Evolutionary conservation across 768 basidiomycete genomes (phyloP), one percentile per base, ranked within the genome.

Genomic region (Pleurotus platypus): DNA sequence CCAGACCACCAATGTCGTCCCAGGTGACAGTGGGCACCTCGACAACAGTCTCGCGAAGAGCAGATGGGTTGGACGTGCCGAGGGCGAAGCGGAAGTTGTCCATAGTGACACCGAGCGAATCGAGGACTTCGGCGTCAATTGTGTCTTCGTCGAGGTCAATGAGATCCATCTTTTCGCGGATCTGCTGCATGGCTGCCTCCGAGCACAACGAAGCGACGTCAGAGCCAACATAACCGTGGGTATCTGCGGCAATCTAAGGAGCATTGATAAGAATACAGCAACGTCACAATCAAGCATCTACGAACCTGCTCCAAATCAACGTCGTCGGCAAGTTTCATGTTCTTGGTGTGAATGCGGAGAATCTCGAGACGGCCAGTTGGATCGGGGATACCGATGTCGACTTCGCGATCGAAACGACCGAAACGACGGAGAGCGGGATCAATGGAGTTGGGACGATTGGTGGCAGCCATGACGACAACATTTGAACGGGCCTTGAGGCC

Each of bases 61-160:
- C 97, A 15, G 97, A 98, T 26, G 97, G 97, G 76, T 98, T 98
- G 65, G 94, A 96, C 24, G 88, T 86, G 57, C 97, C 97, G 56
- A 99, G 89, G 3, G 97, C 97, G 72, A 98, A 98, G 58, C 96
- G 89, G 94, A 98, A 98, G 81, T 98, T 98, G 68, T 99, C 97
- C 96, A 98, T 98, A 26, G 97, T 99, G 63, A 99, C 95, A 62
- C 97, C 97, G 49, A 99, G 90, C 5, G 95, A 92, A 74, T 99
- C 97, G 55, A 99, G 89, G 2, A 99, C 96, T 73, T 99, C 97
- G 6, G 97, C 97, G 66, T 99, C 97, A 67, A 99, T 99, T 49
- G 96, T 98, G 68, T 99, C 97, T 72, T 96, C 92, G 61, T 94
- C 93, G 27, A 96, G 83, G 70, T 95, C 94, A 61, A 96, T 94